phyloP scores from a whole-genome alignment of 495 filamentous ascomycete genomes.

The Pseudevernia furfuracea region DNA sequence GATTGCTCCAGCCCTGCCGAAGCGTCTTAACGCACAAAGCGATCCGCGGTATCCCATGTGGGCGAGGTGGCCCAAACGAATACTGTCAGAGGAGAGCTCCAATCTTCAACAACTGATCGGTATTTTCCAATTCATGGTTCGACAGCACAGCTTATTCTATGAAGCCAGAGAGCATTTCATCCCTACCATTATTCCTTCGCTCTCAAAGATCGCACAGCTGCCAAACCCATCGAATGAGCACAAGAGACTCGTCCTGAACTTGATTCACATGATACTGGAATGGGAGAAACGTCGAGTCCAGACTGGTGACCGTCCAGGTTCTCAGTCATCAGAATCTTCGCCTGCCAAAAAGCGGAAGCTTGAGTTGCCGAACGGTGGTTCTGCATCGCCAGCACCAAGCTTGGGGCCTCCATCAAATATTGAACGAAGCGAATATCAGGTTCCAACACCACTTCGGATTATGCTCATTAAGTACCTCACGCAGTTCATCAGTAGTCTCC shows the following conservation, averaged over 20 bases:
- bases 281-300: conserved; percentile 82
- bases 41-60: conserved; percentile 66
- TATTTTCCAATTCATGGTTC: conserved; percentile 93
- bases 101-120: conserved; percentile 94
- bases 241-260: conserved; percentile 82
- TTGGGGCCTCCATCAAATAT: conserved; percentile 42
- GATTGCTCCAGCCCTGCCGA: conserved; percentile 86
- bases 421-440: conserved; percentile 60
- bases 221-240: conserved; percentile 85
- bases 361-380: conserved; percentile 43
- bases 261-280: conserved; percentile 81
- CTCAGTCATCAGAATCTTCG: conserved; percentile 57
- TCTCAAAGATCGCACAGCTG: conserved; percentile 79
- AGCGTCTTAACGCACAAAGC: conserved; percentile 38
- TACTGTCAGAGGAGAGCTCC: conserved; percentile 89
- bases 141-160: conserved; percentile 88
- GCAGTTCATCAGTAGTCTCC: conserved; percentile 84
- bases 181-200: conserved; percentile 75
- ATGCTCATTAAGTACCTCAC: conserved; percentile 89
- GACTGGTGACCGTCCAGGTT: conserved; percentile 36
- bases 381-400: conserved; percentile 37
- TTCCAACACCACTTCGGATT: conserved; percentile 55
- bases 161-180: conserved; percentile 88
- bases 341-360: conserved; percentile 68
- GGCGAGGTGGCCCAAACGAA: conserved; percentile 85